A percentile compares a stretch with the other conserved stretches of the same genome.
Evolutionary conservation across 306 rosid species (phyloP).

Genomic region (Parietaria judaica): DNA sequence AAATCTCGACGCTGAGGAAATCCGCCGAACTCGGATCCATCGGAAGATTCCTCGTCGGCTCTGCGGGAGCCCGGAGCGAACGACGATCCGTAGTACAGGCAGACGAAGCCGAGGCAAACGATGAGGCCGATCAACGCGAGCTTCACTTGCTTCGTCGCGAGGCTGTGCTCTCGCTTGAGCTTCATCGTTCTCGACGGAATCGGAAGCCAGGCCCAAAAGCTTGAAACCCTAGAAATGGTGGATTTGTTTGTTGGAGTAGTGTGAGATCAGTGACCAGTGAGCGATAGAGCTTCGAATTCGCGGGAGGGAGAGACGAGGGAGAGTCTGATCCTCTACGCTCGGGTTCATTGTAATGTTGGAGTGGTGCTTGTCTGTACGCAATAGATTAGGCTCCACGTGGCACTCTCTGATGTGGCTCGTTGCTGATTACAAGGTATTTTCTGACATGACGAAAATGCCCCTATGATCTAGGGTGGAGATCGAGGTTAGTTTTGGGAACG

Average conservation of each 20-base stretch:
- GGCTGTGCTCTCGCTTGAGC: slow-evolving; percentile 24
- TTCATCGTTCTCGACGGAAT: slow-evolving; percentile 21
- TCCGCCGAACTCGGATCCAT: slow-evolving; percentile 18
- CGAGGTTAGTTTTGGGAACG: too few relatives aligned
- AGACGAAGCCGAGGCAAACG: slow-evolving; percentile 28
- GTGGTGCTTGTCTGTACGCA: background rate
- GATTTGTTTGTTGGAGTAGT: too few relatives aligned
- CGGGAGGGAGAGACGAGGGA: slow-evolving; percentile 14
- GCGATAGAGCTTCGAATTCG: background rate
- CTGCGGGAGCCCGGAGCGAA: slow-evolving; percentile 47
- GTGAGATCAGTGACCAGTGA: too few relatives aligned
- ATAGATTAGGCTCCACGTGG: too few relatives aligned
- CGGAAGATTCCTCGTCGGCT: slow-evolving; percentile 22
- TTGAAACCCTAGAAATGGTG: slow-evolving; percentile 4
- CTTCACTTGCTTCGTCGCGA: slow-evolving; percentile 23
- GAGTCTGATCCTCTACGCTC: background rate
- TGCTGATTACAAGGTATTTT: too few relatives aligned
- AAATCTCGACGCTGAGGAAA: slow-evolving; percentile 18
- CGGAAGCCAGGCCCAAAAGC: background rate
- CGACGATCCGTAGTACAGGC: slow-evolving; percentile 37
- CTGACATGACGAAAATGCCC: too few relatives aligned
- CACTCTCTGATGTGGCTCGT: too few relatives aligned
- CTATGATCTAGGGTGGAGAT: too few relatives aligned
- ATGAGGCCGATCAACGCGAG: slow-evolving; percentile 22
- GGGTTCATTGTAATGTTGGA: background rate